A percentile compares a stretch with the other conserved stretches of the same genome.
Conservation (phyloP, 2,329 filamentous ascomycete species). For the Verticillium klebahnii region DNA sequence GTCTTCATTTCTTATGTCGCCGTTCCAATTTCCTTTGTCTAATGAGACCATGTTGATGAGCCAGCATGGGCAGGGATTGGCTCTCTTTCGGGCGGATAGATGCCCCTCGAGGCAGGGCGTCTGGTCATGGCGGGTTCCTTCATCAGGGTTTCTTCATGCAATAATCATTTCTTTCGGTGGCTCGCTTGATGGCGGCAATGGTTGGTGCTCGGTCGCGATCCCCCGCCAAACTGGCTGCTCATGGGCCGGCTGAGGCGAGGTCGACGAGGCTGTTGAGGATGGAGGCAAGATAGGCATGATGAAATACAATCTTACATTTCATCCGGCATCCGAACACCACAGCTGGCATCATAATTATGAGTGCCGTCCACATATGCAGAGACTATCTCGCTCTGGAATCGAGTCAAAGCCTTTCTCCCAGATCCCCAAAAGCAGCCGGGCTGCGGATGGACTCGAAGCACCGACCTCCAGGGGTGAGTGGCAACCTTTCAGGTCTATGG, state of each 20-base stretch:
- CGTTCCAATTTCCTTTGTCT: background rate
- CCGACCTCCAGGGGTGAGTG: too few species aligned
- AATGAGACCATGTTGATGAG: background rate
- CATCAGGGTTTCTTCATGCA: background rate
- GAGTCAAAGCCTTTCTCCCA: too few species aligned
- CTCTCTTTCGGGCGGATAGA: background rate
- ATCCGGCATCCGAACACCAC: background rate
- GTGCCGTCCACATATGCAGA: too few species aligned
- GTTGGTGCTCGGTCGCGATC: background rate
- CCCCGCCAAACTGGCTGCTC: background rate
- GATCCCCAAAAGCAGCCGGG: too few species aligned
- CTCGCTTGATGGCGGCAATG: background rate
- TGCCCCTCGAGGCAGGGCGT: background rate
- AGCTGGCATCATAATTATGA: background rate
- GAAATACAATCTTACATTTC: background rate
- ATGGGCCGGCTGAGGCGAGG: background rate
- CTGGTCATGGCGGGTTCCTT: background rate
- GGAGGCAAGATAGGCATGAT: background rate
- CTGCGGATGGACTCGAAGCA: too few species aligned
- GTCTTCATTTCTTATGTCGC: background rate
- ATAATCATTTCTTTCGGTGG: background rate
- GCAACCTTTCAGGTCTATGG: too few species aligned
- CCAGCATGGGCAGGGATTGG: background rate
- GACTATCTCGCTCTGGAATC: too few species aligned
- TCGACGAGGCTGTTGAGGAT: background rate